phyloP scores from a whole-genome alignment of 768 basidiomycete genomes.

The Ephemerocybe angulata region DNA sequence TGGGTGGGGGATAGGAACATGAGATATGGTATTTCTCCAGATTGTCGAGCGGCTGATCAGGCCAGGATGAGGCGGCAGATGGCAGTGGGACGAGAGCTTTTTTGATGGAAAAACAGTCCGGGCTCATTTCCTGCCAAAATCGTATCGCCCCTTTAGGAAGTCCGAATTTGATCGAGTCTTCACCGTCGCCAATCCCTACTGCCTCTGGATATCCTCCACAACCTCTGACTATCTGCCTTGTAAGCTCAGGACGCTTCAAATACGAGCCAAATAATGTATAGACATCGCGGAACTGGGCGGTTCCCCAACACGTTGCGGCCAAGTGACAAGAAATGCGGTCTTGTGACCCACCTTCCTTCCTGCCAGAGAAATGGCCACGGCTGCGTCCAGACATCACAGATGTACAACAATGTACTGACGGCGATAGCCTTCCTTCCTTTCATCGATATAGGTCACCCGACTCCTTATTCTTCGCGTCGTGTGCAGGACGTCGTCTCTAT shows the following conservation, averaged over 20 bases:
- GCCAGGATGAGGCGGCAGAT: constrained; percentile 9
- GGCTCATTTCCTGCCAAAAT: constrained; percentile 13
- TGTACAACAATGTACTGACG: neutral
- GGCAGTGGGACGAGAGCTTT: constrained; percentile 14
- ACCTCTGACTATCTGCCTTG: too few species aligned
- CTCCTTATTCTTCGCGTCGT: too few species aligned
- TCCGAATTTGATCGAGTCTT: neutral
- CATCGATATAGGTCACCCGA: neutral
- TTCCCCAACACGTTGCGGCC: neutral
- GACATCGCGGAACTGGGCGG: neutral
- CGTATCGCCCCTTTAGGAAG: constrained; percentile 9
- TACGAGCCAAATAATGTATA: too few species aligned
- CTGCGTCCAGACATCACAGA: neutral
- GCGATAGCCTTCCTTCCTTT: neutral
- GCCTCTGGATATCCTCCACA: neutral
- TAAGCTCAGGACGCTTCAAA: too few species aligned
- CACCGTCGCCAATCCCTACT: neutral
- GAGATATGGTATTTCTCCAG: constrained; percentile 40
- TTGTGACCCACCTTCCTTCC: neutral
- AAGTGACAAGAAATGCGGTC: neutral
- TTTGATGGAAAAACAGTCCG: constrained; percentile 19
- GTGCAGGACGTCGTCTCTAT: too few species aligned
- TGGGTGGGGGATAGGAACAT: constrained; percentile 38
- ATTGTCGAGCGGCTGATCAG: constrained; percentile 21
- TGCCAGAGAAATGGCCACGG: too few species aligned